These are phyloP conservation scores for Malassezia arunalokei DNA, from an alignment of 1,284 basidiomycete species.

Conservation along the genomic window DNA sequence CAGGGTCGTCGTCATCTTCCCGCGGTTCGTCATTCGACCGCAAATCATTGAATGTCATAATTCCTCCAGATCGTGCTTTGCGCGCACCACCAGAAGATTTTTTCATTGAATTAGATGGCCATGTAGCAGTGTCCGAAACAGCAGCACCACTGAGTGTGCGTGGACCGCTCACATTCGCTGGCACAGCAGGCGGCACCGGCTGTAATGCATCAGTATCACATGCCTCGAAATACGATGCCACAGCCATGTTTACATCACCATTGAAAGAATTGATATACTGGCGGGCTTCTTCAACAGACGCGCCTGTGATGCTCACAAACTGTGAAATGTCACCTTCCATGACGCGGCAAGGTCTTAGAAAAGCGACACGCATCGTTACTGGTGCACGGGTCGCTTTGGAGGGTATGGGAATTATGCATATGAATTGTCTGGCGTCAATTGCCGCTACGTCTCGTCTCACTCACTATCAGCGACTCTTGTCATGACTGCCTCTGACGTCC, in stretches of 20 bases:
- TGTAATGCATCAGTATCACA: conserved; percentile 11
- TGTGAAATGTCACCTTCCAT: conserved; percentile 37
- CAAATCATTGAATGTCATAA: conserved; percentile 47
- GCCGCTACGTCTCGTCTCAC: not conserved
- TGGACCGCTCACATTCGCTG: conserved; percentile 23
- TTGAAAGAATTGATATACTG: conserved; percentile 46
- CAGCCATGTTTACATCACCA: conserved; percentile 46
- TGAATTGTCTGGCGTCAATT: not conserved
- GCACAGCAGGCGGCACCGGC: not conserved
- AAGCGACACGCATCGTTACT: not conserved
- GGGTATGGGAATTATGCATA: conserved; percentile 1
- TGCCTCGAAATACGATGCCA: conserved; percentile 46
- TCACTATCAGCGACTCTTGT: not conserved
- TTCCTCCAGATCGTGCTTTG: conserved; percentile 21
- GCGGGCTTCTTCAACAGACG: conserved; percentile 40
- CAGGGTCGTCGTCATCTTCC: conserved; percentile 31
- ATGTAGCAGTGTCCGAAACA: not conserved
- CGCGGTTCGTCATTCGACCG: conserved; percentile 23
- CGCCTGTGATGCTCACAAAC: conserved; percentile 43
- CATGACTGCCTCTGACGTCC: conserved; percentile 3
- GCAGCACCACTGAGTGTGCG: conserved; percentile 46
- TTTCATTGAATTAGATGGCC: conserved; percentile 2
- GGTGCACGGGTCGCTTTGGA: conserved; percentile 11
- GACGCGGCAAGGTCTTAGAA: not conserved
- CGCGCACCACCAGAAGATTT: not conserved